Evolutionary conservation across 2,329 filamentous ascomycete genomes (phyloP).

Genomic region (Grosmannia huntii): DNA sequence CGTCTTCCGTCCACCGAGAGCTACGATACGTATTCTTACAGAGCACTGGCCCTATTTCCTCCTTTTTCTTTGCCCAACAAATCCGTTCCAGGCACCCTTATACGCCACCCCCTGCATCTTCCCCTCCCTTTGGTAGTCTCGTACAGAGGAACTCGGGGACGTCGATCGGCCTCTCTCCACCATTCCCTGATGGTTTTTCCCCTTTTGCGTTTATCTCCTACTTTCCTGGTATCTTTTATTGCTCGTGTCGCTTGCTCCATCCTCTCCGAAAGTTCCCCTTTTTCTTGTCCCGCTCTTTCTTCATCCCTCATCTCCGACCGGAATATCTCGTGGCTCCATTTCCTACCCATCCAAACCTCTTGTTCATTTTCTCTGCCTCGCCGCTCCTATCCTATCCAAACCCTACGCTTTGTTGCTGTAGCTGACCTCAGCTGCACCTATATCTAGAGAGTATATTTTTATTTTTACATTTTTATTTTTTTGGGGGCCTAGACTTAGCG

Average conservation of each 20-base stretch:
- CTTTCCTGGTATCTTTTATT: neutral
- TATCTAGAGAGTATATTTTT: neutral
- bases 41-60: neutral
- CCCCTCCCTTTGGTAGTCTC: neutral
- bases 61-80: neutral
- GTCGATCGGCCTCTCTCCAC: slow-evolving; percentile 1
- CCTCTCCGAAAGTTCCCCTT: neutral
- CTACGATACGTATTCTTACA: too few species aligned
- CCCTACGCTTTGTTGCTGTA: neutral
- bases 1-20: neutral
- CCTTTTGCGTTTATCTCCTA: neutral
- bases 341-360: neutral
- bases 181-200: neutral
- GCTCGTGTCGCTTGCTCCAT: neutral
- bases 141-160: neutral
- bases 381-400: neutral
- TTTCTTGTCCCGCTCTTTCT: neutral
- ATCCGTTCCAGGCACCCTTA: neutral
- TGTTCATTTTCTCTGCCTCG: neutral
- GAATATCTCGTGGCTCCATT: neutral
- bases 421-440: neutral
- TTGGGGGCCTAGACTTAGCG: neutral
- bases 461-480: neutral
- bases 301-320: neutral
- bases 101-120: neutral